A percentile compares a stretch with the other conserved stretches of the same genome.
These are phyloP conservation scores for Boletus semigastroideus DNA, from an alignment of 1,284 basidiomycete genomes.

Conservation along the genomic window DNA sequence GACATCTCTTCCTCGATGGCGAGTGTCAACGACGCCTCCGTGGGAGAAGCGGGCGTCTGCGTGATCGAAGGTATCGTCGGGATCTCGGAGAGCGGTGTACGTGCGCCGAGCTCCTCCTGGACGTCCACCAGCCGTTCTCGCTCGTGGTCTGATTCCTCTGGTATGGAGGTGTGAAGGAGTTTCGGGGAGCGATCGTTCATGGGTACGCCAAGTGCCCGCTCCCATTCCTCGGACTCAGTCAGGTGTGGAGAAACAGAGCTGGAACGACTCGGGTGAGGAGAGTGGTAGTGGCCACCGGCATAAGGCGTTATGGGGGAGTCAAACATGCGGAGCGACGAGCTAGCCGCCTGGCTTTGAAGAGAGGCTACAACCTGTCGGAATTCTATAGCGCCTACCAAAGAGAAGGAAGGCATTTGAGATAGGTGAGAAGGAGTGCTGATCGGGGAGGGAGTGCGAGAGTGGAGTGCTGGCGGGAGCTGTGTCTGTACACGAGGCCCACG, in stretches of 20 bases:
- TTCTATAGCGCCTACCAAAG: slow-evolving; percentile 90
- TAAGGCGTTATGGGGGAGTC: slow-evolving; percentile 71
- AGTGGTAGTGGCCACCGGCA: slow-evolving; percentile 69
- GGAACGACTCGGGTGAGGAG: slow-evolving; percentile 30
- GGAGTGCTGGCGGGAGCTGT: slow-evolving; percentile 37
- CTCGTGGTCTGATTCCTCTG: slow-evolving; percentile 18
- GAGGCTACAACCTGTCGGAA: slow-evolving; percentile 88
- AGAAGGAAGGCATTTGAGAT: slow-evolving; percentile 75
- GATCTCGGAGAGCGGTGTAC: slow-evolving; percentile 19
- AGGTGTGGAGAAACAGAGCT: slow-evolving; percentile 35
- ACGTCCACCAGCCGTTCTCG: slow-evolving; percentile 7
- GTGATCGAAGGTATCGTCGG: slow-evolving; percentile 51
- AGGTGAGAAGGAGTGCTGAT: slow-evolving; percentile 36
- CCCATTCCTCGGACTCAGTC: slow-evolving; percentile 46
- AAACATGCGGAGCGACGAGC: slow-evolving; percentile 58
- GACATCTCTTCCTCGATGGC: slow-evolving; percentile 45
- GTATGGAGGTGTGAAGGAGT: slow-evolving; percentile 32
- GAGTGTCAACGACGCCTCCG: slow-evolving; percentile 34
- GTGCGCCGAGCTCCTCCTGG: slow-evolving; percentile 16
- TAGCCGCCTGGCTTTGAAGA: slow-evolving; percentile 64
- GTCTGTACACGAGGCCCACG: slow-evolving; percentile 42
- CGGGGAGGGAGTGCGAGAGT: slow-evolving; percentile 39
- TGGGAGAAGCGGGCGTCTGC: slow-evolving; percentile 58
- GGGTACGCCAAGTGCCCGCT: slow-evolving; percentile 47
- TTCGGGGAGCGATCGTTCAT: slow-evolving; percentile 46